phyloP scores from a whole-genome alignment of 202 grass and related monocot species.

The Setaria viridis region DNA sequence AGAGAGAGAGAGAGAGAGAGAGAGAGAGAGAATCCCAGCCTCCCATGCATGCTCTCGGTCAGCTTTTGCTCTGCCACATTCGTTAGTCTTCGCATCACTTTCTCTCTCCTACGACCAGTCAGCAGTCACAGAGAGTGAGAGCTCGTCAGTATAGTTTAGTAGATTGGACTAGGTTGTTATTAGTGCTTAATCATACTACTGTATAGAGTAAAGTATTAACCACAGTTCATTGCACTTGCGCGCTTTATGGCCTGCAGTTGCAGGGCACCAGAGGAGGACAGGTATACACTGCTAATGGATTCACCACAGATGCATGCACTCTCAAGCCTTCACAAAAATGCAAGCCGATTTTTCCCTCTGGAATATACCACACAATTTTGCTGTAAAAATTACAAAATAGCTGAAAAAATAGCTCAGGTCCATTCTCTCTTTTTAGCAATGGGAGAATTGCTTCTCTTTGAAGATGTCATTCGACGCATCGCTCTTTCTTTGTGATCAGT shows the following conservation, averaged over 20 bases:
- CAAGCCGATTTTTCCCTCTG: not conserved
- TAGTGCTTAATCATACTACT: not conserved
- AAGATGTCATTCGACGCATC: not conserved
- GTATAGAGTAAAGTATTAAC: not conserved
- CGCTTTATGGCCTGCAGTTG: no score
- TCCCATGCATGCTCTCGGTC: constrained; percentile 7
- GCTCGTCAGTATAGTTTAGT: constrained; percentile 6
- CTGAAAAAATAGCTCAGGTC: not conserved
- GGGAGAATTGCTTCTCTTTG: not conserved
- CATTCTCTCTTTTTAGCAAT: not conserved
- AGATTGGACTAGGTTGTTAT: not conserved
- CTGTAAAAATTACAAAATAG: not conserved
- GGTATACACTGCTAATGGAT: not conserved
- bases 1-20: not conserved
- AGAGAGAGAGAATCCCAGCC: constrained; percentile 19
- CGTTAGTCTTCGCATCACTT: not conserved
- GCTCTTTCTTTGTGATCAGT: not conserved
- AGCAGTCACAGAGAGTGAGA: not conserved
- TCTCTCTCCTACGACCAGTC: constrained; percentile 29
- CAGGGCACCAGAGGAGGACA: no score
- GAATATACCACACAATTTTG: not conserved
- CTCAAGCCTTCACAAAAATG: not conserved
- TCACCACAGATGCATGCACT: constrained; percentile 13
- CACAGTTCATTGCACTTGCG: constrained; percentile 34
- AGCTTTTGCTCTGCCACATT: constrained; percentile 45